phyloP scores from a whole-genome alignment of 768 basidiomycete species.

The Amyloporia xantha region DNA sequence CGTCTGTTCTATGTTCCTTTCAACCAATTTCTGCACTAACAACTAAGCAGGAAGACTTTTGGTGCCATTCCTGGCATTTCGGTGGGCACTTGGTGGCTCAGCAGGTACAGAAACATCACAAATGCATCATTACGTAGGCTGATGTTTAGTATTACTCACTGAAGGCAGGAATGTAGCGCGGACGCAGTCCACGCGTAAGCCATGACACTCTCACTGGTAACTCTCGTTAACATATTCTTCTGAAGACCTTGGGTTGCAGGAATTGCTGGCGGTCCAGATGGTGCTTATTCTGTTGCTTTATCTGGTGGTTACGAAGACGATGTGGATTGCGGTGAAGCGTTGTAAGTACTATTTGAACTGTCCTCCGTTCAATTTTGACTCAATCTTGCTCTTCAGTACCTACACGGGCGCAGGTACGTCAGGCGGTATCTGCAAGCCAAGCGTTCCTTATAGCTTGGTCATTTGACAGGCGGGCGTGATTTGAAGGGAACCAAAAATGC shows the following conservation, averaged over 20 bases:
- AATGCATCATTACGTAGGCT: too few species aligned
- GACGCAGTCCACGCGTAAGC: conserved; percentile 84
- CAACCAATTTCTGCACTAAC: neutral
- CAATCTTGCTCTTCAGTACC: conserved; percentile 38
- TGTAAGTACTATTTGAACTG: conserved; percentile 50
- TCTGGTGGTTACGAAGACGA: conserved; percentile 90
- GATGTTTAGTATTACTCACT: too few species aligned
- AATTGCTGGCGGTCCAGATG: conserved; percentile 58
- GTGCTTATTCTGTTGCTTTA: conserved; percentile 80
- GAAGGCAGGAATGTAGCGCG: conserved; percentile 54
- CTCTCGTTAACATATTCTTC: neutral
- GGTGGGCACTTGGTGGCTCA: conserved; percentile 82
- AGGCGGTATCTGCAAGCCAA: neutral
- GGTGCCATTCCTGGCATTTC: conserved; percentile 74
- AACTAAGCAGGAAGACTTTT: conserved; percentile 55
- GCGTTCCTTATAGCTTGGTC: too few species aligned
- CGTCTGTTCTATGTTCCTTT: conserved; percentile 34
- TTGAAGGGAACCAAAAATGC: conserved; percentile 75
- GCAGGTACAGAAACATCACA: conserved; percentile 40
- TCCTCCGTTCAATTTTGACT: neutral
- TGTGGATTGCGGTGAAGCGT: conserved; percentile 73
- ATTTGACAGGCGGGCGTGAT: conserved; percentile 70
- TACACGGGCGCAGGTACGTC: conserved; percentile 68
- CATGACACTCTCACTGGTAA: neutral
- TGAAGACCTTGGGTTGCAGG: conserved; percentile 78